These are phyloP conservation scores for Onygenales sp. DNA, from an alignment of 2,329 filamentous ascomycete species.

Conservation along the genomic window DNA sequence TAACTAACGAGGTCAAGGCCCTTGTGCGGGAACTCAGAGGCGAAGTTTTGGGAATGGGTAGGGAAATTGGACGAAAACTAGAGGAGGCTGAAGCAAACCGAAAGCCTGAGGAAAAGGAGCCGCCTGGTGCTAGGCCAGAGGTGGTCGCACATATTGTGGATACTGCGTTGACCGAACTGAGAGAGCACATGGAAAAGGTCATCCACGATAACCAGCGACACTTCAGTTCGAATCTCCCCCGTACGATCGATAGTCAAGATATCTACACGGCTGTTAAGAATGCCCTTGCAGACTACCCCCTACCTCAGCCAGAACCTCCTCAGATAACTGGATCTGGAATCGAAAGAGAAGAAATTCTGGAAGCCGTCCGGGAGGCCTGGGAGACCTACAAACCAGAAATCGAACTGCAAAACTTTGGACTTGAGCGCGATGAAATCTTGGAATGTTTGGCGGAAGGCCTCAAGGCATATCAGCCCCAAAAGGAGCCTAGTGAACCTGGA, in stretches of 20 bases:
- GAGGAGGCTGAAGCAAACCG: constrained; percentile 46
- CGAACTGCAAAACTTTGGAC: constrained; percentile 76
- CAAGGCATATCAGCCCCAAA: constrained; percentile 54
- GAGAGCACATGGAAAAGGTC: constrained; percentile 70
- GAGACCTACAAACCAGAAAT: constrained; percentile 93
- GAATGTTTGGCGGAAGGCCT: constrained; percentile 80
- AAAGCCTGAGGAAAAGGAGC: constrained; percentile 38
- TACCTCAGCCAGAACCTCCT: constrained; percentile 50
- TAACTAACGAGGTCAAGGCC: constrained; percentile 86
- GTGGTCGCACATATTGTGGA: constrained; percentile 72
- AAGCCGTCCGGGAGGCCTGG: constrained; percentile 82
- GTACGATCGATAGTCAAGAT: constrained; percentile 67
- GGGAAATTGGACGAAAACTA: constrained; percentile 79
- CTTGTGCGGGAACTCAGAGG: constrained; percentile 81
- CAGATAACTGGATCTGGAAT: constrained; percentile 43
- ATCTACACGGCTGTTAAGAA: constrained; percentile 77
- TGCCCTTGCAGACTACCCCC: constrained; percentile 50
- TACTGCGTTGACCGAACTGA: constrained; percentile 70
- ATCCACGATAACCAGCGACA: constrained; percentile 66
- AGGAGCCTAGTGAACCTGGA: constrained; percentile 38
- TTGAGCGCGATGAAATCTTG: constrained; percentile 84
- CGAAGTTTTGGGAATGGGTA: constrained; percentile 88
- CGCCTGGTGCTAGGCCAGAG: constrained; percentile 46
- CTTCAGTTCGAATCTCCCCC: constrained; percentile 54
- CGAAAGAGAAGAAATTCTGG: constrained; percentile 72